Evolutionary conservation across 441 rosid genomes (phyloP).

Genomic region (Bocquillonia castaneifolia): DNA sequence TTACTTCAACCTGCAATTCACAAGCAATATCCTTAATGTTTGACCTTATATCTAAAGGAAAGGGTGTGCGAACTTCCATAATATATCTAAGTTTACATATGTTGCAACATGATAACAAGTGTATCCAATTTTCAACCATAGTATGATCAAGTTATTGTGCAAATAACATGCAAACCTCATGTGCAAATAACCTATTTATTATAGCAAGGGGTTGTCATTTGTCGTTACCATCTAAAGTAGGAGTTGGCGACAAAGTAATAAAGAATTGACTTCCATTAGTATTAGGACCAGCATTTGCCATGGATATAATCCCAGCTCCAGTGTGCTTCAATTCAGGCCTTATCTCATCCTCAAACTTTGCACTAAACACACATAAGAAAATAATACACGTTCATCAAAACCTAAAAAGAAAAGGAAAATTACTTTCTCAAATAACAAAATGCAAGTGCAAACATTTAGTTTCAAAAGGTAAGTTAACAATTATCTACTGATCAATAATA

Average conservation of each 20-base stretch:
- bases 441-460: not conserved
- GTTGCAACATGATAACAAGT: not conserved
- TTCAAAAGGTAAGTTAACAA: not conserved
- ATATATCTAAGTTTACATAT: not conserved
- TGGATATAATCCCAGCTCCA: constrained; percentile 89
- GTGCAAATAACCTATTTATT: not conserved
- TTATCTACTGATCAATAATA: not conserved
- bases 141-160: not conserved
- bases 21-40: not conserved
- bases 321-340: constrained; percentile 82
- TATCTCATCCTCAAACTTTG: constrained; percentile 85
- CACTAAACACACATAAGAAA: constrained; percentile 27
- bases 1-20: not conserved
- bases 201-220: not conserved
- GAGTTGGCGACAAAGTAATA: constrained; percentile 78
- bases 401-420: no score
- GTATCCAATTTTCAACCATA: not conserved
- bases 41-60: not conserved
- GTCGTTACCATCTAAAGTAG: constrained; percentile 72
- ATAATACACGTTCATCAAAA: not conserved
- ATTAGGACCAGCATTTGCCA: constrained; percentile 98
- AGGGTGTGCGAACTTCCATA: not conserved
- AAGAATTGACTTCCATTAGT: constrained; percentile 95
- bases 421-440: not conserved
- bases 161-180: not conserved